A percentile compares a stretch with the other conserved stretches of the same genome.
These are phyloP conservation scores for Trichosporon sp. DNA, from an alignment of 1,284 basidiomycete species.

Conservation along the genomic window DNA sequence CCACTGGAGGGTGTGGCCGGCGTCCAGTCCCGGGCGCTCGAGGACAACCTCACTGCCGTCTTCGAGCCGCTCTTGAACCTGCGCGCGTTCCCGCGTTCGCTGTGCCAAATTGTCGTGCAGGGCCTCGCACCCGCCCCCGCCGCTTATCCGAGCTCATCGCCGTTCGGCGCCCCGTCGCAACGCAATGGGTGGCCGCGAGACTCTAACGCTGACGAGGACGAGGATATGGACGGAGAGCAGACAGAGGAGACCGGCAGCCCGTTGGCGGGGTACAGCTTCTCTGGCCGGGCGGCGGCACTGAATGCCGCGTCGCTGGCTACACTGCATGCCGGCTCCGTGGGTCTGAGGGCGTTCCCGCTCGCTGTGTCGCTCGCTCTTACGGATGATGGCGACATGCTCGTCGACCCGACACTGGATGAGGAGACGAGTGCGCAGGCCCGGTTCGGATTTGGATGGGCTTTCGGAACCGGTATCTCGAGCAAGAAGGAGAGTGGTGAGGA, in stretches of 20 bases:
- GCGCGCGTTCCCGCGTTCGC: slow-evolving; percentile 60
- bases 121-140: slow-evolving; percentile 59
- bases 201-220: slow-evolving; percentile 33
- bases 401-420: slow-evolving; percentile 69
- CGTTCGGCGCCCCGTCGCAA: slow-evolving; percentile 32
- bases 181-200: slow-evolving; percentile 43
- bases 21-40: slow-evolving; percentile 52
- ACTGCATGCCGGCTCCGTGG: slow-evolving; percentile 57
- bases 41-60: slow-evolving; percentile 47
- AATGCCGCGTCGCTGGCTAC: slow-evolving; percentile 61
- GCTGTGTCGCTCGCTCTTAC: slow-evolving; percentile 57
- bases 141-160: slow-evolving; percentile 36
- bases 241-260: neutral
- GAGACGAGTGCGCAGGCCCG: slow-evolving; percentile 65
- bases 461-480: slow-evolving; percentile 53
- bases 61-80: slow-evolving; percentile 57
- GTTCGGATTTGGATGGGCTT: slow-evolving; percentile 60
- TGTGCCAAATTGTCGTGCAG: slow-evolving; percentile 69
- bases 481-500: slow-evolving; percentile 57
- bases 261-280: slow-evolving; percentile 35
- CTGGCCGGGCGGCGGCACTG: slow-evolving; percentile 60
- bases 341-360: slow-evolving; percentile 56
- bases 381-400: slow-evolving; percentile 61
- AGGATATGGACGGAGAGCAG: neutral
- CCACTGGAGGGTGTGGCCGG: slow-evolving; percentile 59